phyloP scores from a whole-genome alignment of 306 rosid species.

The Fragaria iinumae region DNA sequence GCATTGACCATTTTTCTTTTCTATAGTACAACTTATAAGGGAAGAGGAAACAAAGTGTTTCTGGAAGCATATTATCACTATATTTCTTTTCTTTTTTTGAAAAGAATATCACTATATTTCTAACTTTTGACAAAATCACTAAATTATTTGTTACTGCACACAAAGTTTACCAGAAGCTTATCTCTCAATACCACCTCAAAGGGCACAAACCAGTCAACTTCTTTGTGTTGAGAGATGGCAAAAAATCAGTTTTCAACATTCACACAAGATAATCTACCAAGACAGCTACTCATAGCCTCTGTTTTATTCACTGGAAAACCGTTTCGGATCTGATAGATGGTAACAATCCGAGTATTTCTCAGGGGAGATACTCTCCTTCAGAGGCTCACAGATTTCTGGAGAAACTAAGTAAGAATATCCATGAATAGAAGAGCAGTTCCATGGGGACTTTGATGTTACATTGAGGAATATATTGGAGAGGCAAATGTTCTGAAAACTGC shows the following conservation, averaged over 20 bases:
- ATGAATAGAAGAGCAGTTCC: constrained; percentile 67
- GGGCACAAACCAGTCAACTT: constrained; percentile 45
- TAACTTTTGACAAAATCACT: constrained; percentile 47
- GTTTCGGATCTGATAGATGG: constrained; percentile 38
- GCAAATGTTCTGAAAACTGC: constrained; percentile 55
- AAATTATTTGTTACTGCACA: constrained; percentile 55
- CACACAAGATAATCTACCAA: constrained; percentile 46
- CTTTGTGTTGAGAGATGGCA: constrained; percentile 37
- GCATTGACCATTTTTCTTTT: background rate
- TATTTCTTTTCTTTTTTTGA: constrained; percentile 25
- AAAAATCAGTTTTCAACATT: constrained; percentile 50
- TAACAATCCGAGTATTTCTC: constrained; percentile 67
- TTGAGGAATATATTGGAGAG: constrained; percentile 54
- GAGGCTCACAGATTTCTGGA: constrained; percentile 58
- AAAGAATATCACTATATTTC: constrained; percentile 36
- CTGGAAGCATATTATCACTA: constrained; percentile 31
- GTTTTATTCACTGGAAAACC: constrained; percentile 33
- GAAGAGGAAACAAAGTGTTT: constrained; percentile 20
- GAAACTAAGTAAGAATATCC: constrained; percentile 61
- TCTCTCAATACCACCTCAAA: constrained; percentile 37
- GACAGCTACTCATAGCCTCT: constrained; percentile 49
- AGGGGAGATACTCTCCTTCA: constrained; percentile 51
- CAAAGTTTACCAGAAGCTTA: constrained; percentile 48
- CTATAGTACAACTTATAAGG: constrained; percentile 15
- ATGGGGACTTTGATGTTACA: constrained; percentile 49